Base-by-base conservation (phyloP, 164 flowering plant genomes). In the Vitis labrusca region DNA sequence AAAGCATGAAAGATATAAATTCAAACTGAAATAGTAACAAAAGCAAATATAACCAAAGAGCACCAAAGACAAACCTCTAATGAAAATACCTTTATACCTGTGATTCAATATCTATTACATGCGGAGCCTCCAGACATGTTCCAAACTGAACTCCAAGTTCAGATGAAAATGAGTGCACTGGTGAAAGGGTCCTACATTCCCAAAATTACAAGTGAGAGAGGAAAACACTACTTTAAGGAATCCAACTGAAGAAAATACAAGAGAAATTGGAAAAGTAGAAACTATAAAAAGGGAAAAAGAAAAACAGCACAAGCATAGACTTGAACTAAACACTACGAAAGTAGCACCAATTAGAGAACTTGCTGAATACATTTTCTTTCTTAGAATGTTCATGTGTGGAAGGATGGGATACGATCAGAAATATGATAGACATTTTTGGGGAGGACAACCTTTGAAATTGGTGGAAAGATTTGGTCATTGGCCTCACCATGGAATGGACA, bases 71-170 rank as follows among this genome's bases (percentile, higher is more conserved):
- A 23, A 49, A 7, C 64, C 44, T 3, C 7, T 27, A 54, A 48
- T 30, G 57, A 52, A 13, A 57, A 9, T n/a, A 1, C 32, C 60
- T 9, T 16, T 63, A 10, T 49, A 92, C 99, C 96, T 92, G 97
- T 50, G 93, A 84, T 60, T 89, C 88, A 62, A 82, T 82, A 81
- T 95, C 89, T 72, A 95, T 89, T 56, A 95, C 94, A 85, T 95
- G 99, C 66, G 97, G 98, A 79, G 99, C 98, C 81, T 95, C 99
- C 80, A 95, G 82, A 72, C 83, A 85, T 71, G 94, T 85, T 63
- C 89, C 97, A 85, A 95, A 95, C 71, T 87, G 90, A 77, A 89
- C 86, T 48, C 98, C 99, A 77, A 95, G 97, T 80, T 95, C 99
- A 69, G 98, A 90, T 61, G 97, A 85, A 77, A 95, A 93, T 23